Percentiles rank a stretch among this genome's conserved stretches.
Conservation (phyloP, 768 basidiomycete genomes). For the Russula foetens region DNA sequence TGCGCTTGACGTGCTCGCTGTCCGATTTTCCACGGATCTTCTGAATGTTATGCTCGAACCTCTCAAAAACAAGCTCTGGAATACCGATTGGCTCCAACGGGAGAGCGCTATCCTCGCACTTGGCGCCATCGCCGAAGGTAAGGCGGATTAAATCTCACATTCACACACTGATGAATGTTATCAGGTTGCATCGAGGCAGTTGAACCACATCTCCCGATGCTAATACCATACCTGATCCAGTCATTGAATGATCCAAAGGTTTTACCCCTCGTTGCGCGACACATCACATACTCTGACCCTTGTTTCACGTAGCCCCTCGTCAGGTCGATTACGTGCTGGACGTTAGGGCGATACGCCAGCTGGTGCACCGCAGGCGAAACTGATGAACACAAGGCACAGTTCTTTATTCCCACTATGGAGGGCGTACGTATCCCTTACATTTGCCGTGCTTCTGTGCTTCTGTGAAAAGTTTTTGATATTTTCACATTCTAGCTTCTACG, state of each 20-base stretch:
- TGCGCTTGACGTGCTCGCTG: constrained; percentile 92
- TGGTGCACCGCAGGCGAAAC: constrained; percentile 88
- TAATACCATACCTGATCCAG: constrained; percentile 88
- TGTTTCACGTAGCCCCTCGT: constrained; percentile 68
- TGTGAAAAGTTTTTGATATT: constrained; percentile 1
- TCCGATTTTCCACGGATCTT: constrained; percentile 85
- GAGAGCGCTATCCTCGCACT: constrained; percentile 95
- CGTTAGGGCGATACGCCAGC: constrained; percentile 94
- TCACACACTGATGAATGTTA: background rate
- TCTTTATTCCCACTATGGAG: constrained; percentile 97
- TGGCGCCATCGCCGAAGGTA: constrained; percentile 98
- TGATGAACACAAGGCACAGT: constrained; percentile 81
- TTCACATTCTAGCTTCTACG: constrained; percentile 66
- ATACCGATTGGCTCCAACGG: constrained; percentile 83
- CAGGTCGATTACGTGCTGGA: constrained; percentile 98
- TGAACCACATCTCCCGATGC: constrained; percentile 87
- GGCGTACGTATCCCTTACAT: constrained; percentile 46
- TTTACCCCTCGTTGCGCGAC: constrained; percentile 16
- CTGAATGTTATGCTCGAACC: constrained; percentile 83
- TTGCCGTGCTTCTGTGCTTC: constrained; percentile 25
- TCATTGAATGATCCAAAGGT: constrained; percentile 91
- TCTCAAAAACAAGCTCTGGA: constrained; percentile 91
- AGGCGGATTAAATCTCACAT: constrained; percentile 20
- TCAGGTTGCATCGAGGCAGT: constrained; percentile 94
- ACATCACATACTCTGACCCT: background rate